Base-by-base conservation (phyloP, 257 asterid species). In the Cinchona pubescens region DNA sequence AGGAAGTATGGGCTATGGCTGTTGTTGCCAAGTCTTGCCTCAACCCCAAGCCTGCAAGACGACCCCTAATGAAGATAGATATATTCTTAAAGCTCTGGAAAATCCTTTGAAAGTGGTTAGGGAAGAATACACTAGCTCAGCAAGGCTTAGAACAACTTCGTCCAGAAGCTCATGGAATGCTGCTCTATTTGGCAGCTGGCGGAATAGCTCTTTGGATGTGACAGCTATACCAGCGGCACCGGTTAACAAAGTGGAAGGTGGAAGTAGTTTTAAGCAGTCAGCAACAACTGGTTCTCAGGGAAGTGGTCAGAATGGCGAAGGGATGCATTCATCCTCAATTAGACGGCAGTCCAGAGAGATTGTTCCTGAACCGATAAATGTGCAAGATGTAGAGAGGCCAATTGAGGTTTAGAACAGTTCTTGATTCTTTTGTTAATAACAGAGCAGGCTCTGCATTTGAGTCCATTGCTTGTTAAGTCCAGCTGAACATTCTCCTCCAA, bases 1-100 rank as follows among this genome's bases (percentile, higher is more conserved):
- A 95, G 85, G 99, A 92, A 85, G 99, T 91, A 42, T 95, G 98
- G 99, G 99, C 99, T 51, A 91, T 95, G 98, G 98, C 99, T 0
- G 86, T 95, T 15, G 92, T 95, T 1, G 98, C 99, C 0, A 81
- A 93, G 58, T 95, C 99, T 2, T 95, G 99, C 82, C 96, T 95
- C 19, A 92, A 95, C 72, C 98, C 99, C 12, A 90, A 87, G 83
- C 96, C 99, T 29, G 74, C 83, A 3, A 82, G 94, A n/a, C 89
- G 99, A 42, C 99, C 99, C n/a, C 72, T 90, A 19, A 95, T 92
- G 98, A 84, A n/a, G n/a, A n/a, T n/a, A n/a, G 94, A 9, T 92
- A 92, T 77, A 85, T 95, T 25, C 97, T 95, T 48, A 95, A 90
- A 83, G 99, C 99, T 5, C 71, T 95, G 51, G 99, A 94, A 74